A percentile compares a stretch with the other conserved stretches of the same genome.
phyloP scores from a whole-genome alignment of 2,329 filamentous ascomycete genomes.

The Aspergillus terreus region DNA sequence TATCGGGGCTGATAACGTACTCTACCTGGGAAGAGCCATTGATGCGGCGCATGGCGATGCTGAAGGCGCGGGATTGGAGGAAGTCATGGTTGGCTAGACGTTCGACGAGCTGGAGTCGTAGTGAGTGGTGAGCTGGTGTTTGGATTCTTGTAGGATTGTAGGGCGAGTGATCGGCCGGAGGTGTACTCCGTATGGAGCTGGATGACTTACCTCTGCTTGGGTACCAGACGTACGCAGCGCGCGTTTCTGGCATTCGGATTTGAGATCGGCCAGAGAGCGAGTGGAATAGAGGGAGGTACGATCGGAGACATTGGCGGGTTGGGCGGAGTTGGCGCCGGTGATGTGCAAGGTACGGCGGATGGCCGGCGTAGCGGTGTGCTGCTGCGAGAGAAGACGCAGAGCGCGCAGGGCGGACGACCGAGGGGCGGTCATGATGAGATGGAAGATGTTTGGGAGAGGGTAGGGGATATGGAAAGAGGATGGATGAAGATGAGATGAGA shows the following conservation, averaged over 20 bases:
- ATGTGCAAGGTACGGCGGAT: conserved; percentile 54
- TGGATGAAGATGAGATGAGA: not conserved
- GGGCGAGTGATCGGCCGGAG: not conserved
- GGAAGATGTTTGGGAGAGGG: not conserved
- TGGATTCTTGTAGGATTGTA: not conserved
- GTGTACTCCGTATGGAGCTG: not conserved
- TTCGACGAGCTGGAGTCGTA: conserved; percentile 42
- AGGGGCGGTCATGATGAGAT: conserved; percentile 39
- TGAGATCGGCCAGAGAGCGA: conserved; percentile 49
- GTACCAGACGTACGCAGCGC: conserved; percentile 45
- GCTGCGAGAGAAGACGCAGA: conserved; percentile 41
- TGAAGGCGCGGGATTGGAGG: conserved; percentile 52
- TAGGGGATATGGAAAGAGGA: not conserved
- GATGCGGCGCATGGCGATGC: conserved; percentile 51
- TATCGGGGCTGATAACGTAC: conserved; percentile 23
- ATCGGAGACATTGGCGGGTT: conserved; percentile 49
- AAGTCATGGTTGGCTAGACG: conserved; percentile 53
- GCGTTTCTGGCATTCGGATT: conserved; percentile 49
- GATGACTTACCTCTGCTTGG: conserved; percentile 46
- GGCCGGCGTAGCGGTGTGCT: conserved; percentile 28
- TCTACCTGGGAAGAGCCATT: conserved; percentile 38
- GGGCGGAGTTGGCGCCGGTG: conserved; percentile 56
- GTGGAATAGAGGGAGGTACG: conserved; percentile 50
- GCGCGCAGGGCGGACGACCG: conserved; percentile 44
- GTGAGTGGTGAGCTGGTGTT: too few species aligned